These are phyloP conservation scores for Ceratobasidium sp. DNA, from an alignment of 1,284 basidiomycete species.

Conservation along the genomic window DNA sequence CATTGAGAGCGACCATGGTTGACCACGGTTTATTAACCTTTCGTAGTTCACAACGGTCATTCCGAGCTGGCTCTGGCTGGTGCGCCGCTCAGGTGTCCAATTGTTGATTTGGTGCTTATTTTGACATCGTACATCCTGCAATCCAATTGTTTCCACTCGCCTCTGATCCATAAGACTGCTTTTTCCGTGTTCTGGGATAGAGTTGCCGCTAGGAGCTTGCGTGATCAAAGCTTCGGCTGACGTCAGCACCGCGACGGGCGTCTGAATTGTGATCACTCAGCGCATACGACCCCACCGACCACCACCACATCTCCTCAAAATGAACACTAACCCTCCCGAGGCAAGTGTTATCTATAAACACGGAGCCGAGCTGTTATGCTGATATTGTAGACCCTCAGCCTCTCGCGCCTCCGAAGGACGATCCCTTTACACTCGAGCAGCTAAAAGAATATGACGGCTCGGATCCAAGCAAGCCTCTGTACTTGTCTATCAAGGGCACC, in stretches of 20 bases:
- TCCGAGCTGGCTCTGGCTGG: conserved; percentile 39
- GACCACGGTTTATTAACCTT: not conserved
- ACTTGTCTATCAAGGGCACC: conserved; percentile 89
- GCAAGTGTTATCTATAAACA: not conserved
- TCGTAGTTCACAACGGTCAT: conserved; percentile 5
- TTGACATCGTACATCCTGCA: conserved; percentile 19
- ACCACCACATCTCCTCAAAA: conserved; percentile 4
- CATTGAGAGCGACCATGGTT: not conserved
- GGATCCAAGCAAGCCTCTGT: conserved; percentile 71
- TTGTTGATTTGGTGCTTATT: not conserved
- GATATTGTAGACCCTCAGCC: conserved; percentile 15
- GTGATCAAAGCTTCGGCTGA: conserved; percentile 7
- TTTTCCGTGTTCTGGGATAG: not conserved
- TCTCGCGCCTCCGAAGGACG: conserved; percentile 76
- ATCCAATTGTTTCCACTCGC: not conserved
- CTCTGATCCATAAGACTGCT: no score
- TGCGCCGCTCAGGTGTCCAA: not conserved
- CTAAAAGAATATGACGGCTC: conserved; percentile 75
- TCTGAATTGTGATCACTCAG: not conserved
- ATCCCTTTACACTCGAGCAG: conserved; percentile 73
- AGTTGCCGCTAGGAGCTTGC: not conserved
- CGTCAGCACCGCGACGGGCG: conserved; percentile 18
- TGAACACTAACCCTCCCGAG: conserved; percentile 29
- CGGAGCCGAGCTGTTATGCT: not conserved
- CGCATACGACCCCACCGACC: conserved; percentile 9